These are phyloP conservation scores for Coemansia sp. DNA, from an alignment of 192 early-diverging fungal species.

Conservation along the genomic window DNA sequence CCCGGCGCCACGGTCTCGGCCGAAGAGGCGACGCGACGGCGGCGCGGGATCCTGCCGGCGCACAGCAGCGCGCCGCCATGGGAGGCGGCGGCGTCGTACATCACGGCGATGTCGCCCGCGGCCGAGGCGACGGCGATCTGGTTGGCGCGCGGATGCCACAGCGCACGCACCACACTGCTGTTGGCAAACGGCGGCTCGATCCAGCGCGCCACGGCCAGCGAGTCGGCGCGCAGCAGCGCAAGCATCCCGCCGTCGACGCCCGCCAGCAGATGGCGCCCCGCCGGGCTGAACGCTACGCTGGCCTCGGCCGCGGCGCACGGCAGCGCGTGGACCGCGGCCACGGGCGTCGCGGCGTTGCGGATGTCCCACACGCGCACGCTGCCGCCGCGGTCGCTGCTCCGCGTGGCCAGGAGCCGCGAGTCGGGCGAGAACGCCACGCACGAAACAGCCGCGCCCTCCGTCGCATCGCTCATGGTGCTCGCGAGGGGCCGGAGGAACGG, in stretches of 20 bases:
- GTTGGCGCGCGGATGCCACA: constrained; percentile 88
- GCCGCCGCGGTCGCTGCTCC: constrained; percentile 70
- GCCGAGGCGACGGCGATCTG: constrained; percentile 82
- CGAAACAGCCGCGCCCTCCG: constrained; percentile 65
- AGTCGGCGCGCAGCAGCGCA: constrained; percentile 15
- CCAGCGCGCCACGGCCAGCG: constrained; percentile 4
- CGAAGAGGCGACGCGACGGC: not conserved
- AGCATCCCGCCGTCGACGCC: constrained; percentile 46
- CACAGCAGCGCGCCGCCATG: constrained; percentile 73
- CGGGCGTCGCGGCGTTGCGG: constrained; percentile 56
- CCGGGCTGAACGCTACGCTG: constrained; percentile 82
- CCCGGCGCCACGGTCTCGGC: constrained; percentile 22
- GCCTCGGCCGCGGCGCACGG: constrained; percentile 69
- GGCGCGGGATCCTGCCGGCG: constrained; percentile 48
- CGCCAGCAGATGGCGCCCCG: constrained; percentile 74
- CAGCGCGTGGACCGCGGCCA: constrained; percentile 60
- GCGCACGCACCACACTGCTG: constrained; percentile 61
- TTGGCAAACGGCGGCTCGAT: not conserved
- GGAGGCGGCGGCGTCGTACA: constrained; percentile 72
- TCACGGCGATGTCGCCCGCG: constrained; percentile 72
- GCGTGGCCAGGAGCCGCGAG: constrained; percentile 66
- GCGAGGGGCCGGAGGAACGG: constrained; percentile 54
- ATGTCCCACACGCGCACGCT: constrained; percentile 95
- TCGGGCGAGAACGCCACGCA: constrained; percentile 70
- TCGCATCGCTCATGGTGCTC: constrained; percentile 64